These are phyloP conservation scores for Plasmodium gonderi DNA, from an alignment of 169 alveolate species.

Conservation along the genomic window DNA sequence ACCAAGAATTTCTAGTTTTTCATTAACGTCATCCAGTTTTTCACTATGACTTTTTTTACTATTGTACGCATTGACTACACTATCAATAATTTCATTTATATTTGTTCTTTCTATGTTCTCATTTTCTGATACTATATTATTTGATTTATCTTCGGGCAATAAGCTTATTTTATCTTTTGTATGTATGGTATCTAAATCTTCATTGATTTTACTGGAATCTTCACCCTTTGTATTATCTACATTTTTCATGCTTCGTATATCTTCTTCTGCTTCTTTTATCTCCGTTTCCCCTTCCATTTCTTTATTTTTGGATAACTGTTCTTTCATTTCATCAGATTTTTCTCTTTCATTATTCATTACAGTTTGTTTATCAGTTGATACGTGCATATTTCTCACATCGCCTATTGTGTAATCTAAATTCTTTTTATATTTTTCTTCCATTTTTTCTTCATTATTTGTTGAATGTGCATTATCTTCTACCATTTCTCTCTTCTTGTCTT, in stretches of 20 bases:
- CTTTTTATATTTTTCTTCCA: not conserved
- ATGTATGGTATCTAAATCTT: constrained; percentile 6
- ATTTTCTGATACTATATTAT: not conserved
- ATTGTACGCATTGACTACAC: constrained; percentile 4
- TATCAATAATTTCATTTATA: constrained; percentile 21
- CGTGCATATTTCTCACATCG: not conserved
- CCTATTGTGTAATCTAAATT: not conserved
- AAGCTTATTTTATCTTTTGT: not conserved
- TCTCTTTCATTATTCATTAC: not conserved
- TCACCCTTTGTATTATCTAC: not conserved
- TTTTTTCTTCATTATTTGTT: not conserved
- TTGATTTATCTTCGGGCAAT: constrained; percentile 8
- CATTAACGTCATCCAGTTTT: not conserved
- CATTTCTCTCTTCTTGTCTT: not conserved
- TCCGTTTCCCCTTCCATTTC: not conserved
- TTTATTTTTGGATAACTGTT: not conserved
- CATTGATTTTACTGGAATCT: not conserved
- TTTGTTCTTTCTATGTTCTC: not conserved
- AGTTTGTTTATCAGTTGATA: constrained; percentile 11
- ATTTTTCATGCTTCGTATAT: not conserved
- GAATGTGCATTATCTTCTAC: not conserved
- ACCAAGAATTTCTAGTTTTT: constrained; percentile 26
- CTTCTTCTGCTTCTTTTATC: not conserved
- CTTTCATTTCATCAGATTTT: not conserved
- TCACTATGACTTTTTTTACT: not conserved